Evolutionary conservation across 768 basidiomycete genomes (phyloP).

Genomic region (Guyanaporus albipodus): DNA sequence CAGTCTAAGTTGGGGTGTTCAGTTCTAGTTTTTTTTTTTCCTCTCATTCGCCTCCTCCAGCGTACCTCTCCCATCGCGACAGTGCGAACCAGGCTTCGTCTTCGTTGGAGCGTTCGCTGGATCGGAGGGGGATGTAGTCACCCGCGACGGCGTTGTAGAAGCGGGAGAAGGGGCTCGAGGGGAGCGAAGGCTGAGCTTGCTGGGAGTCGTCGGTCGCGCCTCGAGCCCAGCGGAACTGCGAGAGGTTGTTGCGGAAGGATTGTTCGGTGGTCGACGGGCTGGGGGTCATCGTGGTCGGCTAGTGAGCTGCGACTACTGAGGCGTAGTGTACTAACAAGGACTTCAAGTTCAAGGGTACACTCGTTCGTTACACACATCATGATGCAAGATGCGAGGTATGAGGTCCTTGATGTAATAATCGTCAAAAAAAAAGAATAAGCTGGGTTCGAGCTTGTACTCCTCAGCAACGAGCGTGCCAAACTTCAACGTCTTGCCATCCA

Average conservation of each 20-base stretch:
- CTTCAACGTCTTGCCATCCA: too few relatives aligned
- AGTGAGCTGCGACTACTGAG: not conserved
- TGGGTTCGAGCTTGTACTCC: too few relatives aligned
- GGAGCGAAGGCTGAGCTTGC: constrained; percentile 34
- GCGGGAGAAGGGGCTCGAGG: constrained; percentile 70
- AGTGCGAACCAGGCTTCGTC: constrained; percentile 95
- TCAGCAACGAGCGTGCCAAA: too few relatives aligned
- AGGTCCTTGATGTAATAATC: too few relatives aligned
- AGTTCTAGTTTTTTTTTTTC: not conserved
- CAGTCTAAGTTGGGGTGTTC: constrained; percentile 44
- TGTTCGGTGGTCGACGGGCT: constrained; percentile 48
- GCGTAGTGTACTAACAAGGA: too few relatives aligned
- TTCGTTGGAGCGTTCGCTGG: constrained; percentile 80
- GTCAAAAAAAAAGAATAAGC: too few relatives aligned
- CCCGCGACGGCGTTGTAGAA: constrained; percentile 85
- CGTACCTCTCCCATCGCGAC: constrained; percentile 87
- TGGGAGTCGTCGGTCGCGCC: constrained; percentile 70
- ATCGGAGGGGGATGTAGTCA: constrained; percentile 85
- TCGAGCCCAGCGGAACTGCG: constrained; percentile 84
- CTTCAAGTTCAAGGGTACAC: too few relatives aligned
- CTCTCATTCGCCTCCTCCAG: too few relatives aligned
- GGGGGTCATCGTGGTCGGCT: constrained; percentile 1
- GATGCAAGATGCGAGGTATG: too few relatives aligned
- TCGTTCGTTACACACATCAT: not conserved
- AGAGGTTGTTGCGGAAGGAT: constrained; percentile 68